These are phyloP conservation scores for Nidularia sp. DNA, from an alignment of 768 basidiomycete genomes.

Conservation along the genomic window DNA sequence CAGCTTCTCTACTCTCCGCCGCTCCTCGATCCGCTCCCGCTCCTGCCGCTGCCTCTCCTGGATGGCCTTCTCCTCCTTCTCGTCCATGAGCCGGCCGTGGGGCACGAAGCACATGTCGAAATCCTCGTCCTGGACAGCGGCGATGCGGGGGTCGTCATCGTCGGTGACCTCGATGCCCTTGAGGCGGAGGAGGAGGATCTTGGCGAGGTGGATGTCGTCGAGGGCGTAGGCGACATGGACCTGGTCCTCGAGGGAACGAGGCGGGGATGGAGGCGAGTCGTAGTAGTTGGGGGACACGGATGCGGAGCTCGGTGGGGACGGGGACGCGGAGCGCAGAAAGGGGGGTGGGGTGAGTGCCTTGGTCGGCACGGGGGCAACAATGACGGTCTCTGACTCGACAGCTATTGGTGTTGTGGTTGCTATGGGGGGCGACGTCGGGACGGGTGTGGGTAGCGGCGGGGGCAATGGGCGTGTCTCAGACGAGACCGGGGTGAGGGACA, in stretches of 20 bases:
- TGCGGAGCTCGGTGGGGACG: slow-evolving; percentile 21
- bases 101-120: slow-evolving; percentile 46
- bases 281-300: slow-evolving; percentile 36
- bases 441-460: neutral
- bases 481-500: neutral
- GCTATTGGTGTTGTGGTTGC: neutral
- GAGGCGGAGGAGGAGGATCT: slow-evolving; percentile 57
- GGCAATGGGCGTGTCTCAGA: neutral
- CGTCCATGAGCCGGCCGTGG: slow-evolving; percentile 35
- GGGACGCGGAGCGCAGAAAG: slow-evolving; percentile 19
- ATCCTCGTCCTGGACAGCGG: slow-evolving; percentile 50
- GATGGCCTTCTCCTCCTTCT: slow-evolving; percentile 32
- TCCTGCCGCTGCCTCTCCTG: slow-evolving; percentile 32
- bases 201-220: slow-evolving; percentile 65
- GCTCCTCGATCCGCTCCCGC: slow-evolving; percentile 27
- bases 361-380: slow-evolving; percentile 18
- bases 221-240: slow-evolving; percentile 64
- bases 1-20: slow-evolving; percentile 34
- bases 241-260: slow-evolving; percentile 55
- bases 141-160: slow-evolving; percentile 61
- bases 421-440: neutral
- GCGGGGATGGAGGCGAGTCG: slow-evolving; percentile 39
- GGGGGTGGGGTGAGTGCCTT: slow-evolving; percentile 12
- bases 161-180: slow-evolving; percentile 58
- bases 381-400: slow-evolving; percentile 1